Conservation (phyloP, 495 filamentous ascomycete genomes). For the Aspergillus diversus region DNA sequence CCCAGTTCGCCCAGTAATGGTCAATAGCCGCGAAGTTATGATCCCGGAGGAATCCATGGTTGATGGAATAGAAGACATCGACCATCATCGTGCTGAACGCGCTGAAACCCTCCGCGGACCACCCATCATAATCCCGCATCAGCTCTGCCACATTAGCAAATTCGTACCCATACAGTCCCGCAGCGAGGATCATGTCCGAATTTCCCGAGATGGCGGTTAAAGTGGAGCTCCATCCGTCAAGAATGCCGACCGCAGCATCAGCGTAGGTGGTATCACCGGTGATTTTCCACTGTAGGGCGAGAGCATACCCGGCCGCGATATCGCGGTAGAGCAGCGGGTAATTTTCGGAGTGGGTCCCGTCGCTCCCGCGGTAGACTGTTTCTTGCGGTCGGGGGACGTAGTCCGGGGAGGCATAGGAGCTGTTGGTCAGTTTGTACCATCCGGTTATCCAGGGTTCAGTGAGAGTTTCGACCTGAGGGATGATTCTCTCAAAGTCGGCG, state of each 20-base stretch:
- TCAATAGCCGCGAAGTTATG: conserved; percentile 35
- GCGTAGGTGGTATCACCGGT: conserved; percentile 39
- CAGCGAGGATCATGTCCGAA: conserved; percentile 44
- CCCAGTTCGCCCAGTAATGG: conserved; percentile 53
- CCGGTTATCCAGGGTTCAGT: conserved; percentile 39
- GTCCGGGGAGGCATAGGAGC: too few relatives aligned
- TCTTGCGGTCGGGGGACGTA: conserved; percentile 12
- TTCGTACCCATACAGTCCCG: conserved; percentile 49
- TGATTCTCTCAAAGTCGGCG: conserved; percentile 40
- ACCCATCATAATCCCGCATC: conserved; percentile 41
- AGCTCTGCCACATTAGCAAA: conserved; percentile 52
- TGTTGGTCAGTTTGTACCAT: conserved; percentile 35
- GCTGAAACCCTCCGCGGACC: conserved; percentile 22
- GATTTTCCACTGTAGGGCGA: conserved; percentile 46
- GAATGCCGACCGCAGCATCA: conserved; percentile 36
- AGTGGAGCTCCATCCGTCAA: conserved; percentile 44
- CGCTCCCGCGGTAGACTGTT: conserved; percentile 37
- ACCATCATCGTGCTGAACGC: conserved; percentile 33
- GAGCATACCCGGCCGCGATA: conserved; percentile 41
- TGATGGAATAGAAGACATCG: conserved; percentile 41
- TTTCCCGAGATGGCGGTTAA: conserved; percentile 38
- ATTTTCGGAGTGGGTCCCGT: conserved; percentile 35
- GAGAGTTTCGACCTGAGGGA: conserved; percentile 28
- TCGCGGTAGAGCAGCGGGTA: conserved; percentile 43
- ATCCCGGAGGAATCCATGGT: conserved; percentile 33